Evolutionary conservation across 176 grass and related monocot species (phyloP).

Genomic region (Oryza glaberrima): DNA sequence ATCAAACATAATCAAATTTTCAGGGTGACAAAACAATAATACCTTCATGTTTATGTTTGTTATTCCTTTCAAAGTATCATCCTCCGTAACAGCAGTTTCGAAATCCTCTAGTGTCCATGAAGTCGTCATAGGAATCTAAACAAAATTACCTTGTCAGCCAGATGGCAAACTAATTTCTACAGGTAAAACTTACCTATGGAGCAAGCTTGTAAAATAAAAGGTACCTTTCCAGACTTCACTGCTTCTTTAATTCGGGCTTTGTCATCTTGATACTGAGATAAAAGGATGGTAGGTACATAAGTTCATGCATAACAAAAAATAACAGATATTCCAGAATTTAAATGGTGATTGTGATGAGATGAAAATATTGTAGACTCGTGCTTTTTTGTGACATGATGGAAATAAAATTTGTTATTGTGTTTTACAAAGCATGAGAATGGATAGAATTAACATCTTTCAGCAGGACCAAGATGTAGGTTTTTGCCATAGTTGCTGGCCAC

Average conservation of each 20-base stretch:
- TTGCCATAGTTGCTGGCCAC: neutral
- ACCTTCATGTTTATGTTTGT: constrained; percentile 87
- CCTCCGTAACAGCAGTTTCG: constrained; percentile 60
- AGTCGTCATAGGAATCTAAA: constrained; percentile 72
- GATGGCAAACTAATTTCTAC: neutral
- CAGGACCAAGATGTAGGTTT: neutral
- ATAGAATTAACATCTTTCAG: neutral
- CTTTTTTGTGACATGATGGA: neutral
- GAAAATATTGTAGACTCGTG: neutral
- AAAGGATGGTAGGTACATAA: constrained; percentile 16
- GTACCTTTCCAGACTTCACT: constrained; percentile 44
- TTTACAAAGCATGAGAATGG: neutral
- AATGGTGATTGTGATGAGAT: neutral
- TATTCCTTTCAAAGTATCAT: constrained; percentile 72
- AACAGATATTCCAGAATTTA: neutral
- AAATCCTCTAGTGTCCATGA: constrained; percentile 78
- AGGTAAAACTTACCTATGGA: neutral
- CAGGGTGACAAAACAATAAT: neutral
- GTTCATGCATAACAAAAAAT: neutral
- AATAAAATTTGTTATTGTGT: neutral
- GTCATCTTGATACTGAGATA: constrained; percentile 42
- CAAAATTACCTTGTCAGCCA: constrained; percentile 36
- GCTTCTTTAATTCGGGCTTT: constrained; percentile 36
- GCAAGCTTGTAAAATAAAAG: neutral
- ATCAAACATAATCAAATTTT: constrained; percentile 2